Percentiles rank a stretch among this genome's conserved stretches.
These are phyloP conservation scores for Penicillium sp. DNA, from an alignment of 2,329 filamentous ascomycete species.

Conservation along the genomic window DNA sequence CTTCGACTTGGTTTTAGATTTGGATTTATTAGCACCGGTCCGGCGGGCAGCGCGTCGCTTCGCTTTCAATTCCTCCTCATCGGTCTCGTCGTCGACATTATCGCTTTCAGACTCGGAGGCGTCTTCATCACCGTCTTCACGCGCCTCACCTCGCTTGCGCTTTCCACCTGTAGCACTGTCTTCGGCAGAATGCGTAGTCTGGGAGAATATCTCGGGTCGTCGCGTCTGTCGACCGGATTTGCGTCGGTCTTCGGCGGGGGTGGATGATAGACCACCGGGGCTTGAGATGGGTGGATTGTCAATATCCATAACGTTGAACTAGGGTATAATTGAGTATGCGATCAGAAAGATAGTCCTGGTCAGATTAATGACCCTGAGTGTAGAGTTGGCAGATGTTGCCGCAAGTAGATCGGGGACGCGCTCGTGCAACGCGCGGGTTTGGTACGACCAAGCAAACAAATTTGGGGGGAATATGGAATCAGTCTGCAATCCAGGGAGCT, in stretches of 20 bases:
- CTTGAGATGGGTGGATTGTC: constrained; percentile 15
- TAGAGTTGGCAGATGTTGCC: not conserved
- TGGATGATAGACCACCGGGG: constrained; percentile 16
- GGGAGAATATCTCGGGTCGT: constrained; percentile 45
- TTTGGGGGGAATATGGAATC: not conserved
- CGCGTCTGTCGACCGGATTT: constrained; percentile 47
- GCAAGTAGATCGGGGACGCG: constrained; percentile 22
- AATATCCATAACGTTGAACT: constrained; percentile 20
- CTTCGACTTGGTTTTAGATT: constrained; percentile 41
- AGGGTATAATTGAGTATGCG: constrained; percentile 2
- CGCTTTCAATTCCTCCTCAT: constrained; percentile 52
- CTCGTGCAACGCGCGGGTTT: constrained; percentile 24
- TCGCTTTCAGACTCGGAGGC: constrained; percentile 42
- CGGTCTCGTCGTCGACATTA: constrained; percentile 39
- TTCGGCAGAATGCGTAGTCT: constrained; percentile 34
- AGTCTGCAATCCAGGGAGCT: not conserved
- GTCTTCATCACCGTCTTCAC: constrained; percentile 37
- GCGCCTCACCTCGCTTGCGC: constrained; percentile 50
- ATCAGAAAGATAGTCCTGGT: not conserved
- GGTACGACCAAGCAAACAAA: constrained; percentile 16
- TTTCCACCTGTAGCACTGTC: constrained; percentile 40
- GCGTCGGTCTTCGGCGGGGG: constrained; percentile 37
- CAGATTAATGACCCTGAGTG: not conserved
- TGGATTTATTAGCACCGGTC: constrained; percentile 33
- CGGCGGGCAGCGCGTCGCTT: constrained; percentile 39